Conservation (phyloP, 768 basidiomycete species). For the Leucocoprinus leucothites region DNA sequence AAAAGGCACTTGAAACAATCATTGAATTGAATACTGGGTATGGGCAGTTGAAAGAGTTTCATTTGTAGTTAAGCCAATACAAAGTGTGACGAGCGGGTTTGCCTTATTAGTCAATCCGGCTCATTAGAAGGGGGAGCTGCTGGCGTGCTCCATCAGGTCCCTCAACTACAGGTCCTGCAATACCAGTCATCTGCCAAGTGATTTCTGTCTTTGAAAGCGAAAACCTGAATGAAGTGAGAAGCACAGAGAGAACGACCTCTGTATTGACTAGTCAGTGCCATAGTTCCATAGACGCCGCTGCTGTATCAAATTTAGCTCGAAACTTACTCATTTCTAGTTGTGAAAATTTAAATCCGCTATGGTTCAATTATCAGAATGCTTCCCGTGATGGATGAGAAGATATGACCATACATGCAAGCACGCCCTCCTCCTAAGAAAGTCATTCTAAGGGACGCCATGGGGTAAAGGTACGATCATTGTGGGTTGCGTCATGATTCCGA, state of each 20-base stretch:
- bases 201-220: constrained; percentile 19
- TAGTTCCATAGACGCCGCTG: too few species aligned
- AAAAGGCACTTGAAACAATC: too few species aligned
- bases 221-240: constrained; percentile 23
- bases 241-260: constrained; percentile 21
- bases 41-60: too few species aligned
- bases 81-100: too few species aligned
- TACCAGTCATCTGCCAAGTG: constrained; percentile 21
- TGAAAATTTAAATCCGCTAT: constrained; percentile 12
- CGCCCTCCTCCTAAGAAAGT: constrained; percentile 3
- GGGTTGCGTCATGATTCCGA: background rate
- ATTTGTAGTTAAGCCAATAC: too few species aligned
- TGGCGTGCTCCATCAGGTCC: constrained; percentile 1
- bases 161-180: constrained; percentile 18
- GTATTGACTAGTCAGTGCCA: background rate
- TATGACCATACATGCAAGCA: background rate
- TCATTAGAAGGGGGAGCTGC: constrained; percentile 19
- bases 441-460: too few species aligned
- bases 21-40: too few species aligned
- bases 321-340: constrained; percentile 12
- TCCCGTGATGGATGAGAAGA: background rate
- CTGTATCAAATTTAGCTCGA: too few species aligned
- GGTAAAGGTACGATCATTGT: too few species aligned
- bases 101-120: background rate
- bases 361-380: background rate